These are phyloP conservation scores for Aureobasidium leucospermi DNA, from an alignment of 2,329 filamentous ascomycete species.

Conservation along the genomic window DNA sequence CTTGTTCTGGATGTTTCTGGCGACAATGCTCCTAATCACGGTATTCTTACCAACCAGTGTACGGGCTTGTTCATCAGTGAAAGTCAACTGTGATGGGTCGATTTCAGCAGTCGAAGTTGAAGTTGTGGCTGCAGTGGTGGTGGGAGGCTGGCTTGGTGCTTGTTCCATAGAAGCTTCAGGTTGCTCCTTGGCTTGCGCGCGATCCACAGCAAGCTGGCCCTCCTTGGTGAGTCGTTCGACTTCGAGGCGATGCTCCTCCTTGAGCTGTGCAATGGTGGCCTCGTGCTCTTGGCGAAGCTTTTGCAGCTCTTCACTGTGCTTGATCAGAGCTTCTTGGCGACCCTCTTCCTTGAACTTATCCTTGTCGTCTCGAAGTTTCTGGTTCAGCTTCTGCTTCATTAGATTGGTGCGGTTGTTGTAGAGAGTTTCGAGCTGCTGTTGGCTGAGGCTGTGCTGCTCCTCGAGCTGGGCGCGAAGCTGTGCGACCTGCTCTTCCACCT, in stretches of 20 bases:
- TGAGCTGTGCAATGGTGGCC: slow-evolving; percentile 34
- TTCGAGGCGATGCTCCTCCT: slow-evolving; percentile 30
- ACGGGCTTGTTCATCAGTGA: slow-evolving; percentile 44
- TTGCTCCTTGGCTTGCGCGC: slow-evolving; percentile 21
- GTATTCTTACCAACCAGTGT: slow-evolving; percentile 45
- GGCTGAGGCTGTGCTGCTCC: slow-evolving; percentile 29
- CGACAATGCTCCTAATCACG: slow-evolving; percentile 42
- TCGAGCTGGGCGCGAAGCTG: slow-evolving; percentile 32
- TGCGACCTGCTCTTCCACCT: slow-evolving; percentile 39
- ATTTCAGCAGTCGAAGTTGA: slow-evolving; percentile 2
- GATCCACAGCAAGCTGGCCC: slow-evolving; percentile 31
- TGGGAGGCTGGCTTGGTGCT: slow-evolving; percentile 16
- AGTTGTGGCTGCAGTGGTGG: not conserved
- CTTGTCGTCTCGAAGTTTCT: slow-evolving; percentile 52
- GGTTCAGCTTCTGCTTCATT: slow-evolving; percentile 62
- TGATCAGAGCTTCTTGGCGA: slow-evolving; percentile 26
- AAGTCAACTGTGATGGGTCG: slow-evolving; percentile 25
- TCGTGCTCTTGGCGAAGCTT: slow-evolving; percentile 40
- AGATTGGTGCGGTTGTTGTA: slow-evolving; percentile 54
- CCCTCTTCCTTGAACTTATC: slow-evolving; percentile 30
- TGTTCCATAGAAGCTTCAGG: slow-evolving; percentile 29
- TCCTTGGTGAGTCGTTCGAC: slow-evolving; percentile 30
- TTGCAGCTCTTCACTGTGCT: slow-evolving; percentile 44
- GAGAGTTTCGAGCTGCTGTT: slow-evolving; percentile 41
- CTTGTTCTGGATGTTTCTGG: slow-evolving; percentile 50